phyloP scores from a whole-genome alignment of 352 stramenopile species.

The Globisporangium radiosum region DNA sequence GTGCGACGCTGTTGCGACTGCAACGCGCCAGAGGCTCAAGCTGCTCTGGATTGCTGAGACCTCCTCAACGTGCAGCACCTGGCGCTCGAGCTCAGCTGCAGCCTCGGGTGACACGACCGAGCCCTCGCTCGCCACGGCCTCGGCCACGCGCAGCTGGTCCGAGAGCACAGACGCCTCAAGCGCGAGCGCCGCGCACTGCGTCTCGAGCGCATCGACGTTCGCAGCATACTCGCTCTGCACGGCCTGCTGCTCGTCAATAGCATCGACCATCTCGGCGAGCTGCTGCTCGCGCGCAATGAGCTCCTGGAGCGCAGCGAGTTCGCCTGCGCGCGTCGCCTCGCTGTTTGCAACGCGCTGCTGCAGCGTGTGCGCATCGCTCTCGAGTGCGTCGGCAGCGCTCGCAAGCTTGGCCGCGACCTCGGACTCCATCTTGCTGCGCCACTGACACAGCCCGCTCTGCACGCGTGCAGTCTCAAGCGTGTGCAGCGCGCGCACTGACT shows the following conservation, averaged over 20 bases:
- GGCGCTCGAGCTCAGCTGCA: constrained; percentile 31
- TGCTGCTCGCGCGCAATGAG: constrained; percentile 68
- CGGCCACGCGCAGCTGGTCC: constrained; percentile 52
- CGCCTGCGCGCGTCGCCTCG: constrained; percentile 34
- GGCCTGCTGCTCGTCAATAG: constrained; percentile 70
- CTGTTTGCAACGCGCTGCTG: constrained; percentile 31
- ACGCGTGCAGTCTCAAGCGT: constrained; percentile 39
- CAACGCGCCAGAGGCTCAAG: constrained; percentile 41
- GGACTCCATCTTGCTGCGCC: constrained; percentile 52
- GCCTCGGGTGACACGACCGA: constrained; percentile 12
- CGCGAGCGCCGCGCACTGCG: constrained; percentile 47
- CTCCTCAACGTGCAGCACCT: constrained; percentile 45
- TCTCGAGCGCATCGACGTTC: constrained; percentile 50
- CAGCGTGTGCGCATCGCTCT: constrained; percentile 37
- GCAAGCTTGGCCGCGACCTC: constrained; percentile 35
- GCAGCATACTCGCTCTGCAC: constrained; percentile 55
- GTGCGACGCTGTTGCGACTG: constrained; percentile 34
- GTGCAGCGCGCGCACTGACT: constrained; percentile 43
- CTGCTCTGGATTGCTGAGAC: constrained; percentile 47
- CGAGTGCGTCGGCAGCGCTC: constrained; percentile 25
- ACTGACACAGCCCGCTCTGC: constrained; percentile 52
- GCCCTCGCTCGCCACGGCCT: constrained; percentile 23
- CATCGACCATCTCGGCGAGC: constrained; percentile 60
- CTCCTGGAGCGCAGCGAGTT: constrained; percentile 52
- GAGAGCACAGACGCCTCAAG: constrained; percentile 62